Evolutionary conservation across 352 stramenopile species (phyloP).

Genomic region (Globisporangium uncinulatum): DNA sequence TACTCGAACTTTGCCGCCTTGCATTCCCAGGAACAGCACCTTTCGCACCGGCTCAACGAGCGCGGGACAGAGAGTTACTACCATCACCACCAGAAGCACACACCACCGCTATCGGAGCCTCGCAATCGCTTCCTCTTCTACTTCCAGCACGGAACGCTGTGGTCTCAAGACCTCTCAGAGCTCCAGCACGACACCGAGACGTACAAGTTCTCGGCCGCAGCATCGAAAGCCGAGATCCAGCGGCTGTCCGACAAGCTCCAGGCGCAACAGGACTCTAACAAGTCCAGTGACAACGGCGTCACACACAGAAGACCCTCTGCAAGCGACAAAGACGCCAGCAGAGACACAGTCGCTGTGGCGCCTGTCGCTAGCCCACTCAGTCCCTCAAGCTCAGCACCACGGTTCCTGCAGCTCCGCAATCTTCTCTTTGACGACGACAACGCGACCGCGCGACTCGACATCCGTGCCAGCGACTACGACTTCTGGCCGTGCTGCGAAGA

Average conservation of each 20-base stretch:
- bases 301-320: neutral
- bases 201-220: constrained; percentile 12
- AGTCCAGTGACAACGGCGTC: constrained; percentile 16
- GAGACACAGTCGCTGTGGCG: too few species aligned
- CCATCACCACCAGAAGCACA: constrained; percentile 1
- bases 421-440: constrained; percentile 17
- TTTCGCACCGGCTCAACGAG: neutral
- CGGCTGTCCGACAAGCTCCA: constrained; percentile 37
- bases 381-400: neutral
- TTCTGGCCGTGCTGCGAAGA: constrained; percentile 38
- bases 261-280: constrained; percentile 19
- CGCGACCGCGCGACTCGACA: constrained; percentile 12
- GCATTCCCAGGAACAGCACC: neutral
- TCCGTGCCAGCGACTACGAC: constrained; percentile 33
- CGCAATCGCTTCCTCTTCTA: constrained; percentile 29
- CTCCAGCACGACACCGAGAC: constrained; percentile 22
- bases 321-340: too few species aligned
- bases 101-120: neutral
- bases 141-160: constrained; percentile 43
- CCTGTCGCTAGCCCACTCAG: neutral
- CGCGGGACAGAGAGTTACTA: constrained; percentile 3
- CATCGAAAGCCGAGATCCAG: constrained; percentile 31
- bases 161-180: constrained; percentile 31
- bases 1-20: constrained; percentile 40
- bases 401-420: constrained; percentile 22